Evolutionary conservation across 2,329 filamentous ascomycete species (phyloP).

Genomic region (Pseudogymnoascus sp.): DNA sequence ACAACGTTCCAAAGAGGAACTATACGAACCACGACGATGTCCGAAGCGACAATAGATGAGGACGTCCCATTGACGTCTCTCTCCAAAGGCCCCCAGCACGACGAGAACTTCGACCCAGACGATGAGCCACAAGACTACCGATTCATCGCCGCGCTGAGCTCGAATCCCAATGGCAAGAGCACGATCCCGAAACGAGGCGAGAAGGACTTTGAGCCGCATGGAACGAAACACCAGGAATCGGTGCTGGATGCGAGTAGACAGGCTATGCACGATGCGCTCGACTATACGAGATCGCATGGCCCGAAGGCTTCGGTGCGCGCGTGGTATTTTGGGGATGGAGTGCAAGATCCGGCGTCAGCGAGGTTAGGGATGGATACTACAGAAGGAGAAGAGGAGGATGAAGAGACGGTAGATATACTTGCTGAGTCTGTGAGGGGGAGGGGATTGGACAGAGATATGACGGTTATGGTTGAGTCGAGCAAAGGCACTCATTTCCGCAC

Average conservation of each 20-base stretch:
- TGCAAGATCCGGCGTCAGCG: slow-evolving; percentile 10
- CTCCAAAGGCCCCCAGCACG: slow-evolving; percentile 14
- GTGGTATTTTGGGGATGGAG: slow-evolving; percentile 62
- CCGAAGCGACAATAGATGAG: slow-evolving; percentile 21
- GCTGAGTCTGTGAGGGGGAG: slow-evolving; percentile 47
- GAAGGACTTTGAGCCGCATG: slow-evolving; percentile 95
- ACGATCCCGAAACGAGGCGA: slow-evolving; percentile 82
- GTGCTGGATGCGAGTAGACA: slow-evolving; percentile 72
- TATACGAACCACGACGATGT: slow-evolving; percentile 6
- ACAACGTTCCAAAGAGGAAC: not conserved
- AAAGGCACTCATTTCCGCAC: slow-evolving; percentile 65
- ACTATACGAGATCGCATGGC: slow-evolving; percentile 67
- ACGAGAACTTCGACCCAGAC: slow-evolving; percentile 54
- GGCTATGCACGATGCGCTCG: slow-evolving; percentile 83
- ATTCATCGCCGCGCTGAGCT: slow-evolving; percentile 51
- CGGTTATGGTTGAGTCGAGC: slow-evolving; percentile 64
- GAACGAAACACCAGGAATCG: slow-evolving; percentile 70
- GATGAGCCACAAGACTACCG: slow-evolving; percentile 86
- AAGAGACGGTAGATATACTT: slow-evolving; percentile 18
- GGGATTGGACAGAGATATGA: slow-evolving; percentile 46
- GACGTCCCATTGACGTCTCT: slow-evolving; percentile 26
- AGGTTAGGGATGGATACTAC: slow-evolving; percentile 7
- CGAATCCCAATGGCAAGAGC: slow-evolving; percentile 43
- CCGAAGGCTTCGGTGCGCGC: slow-evolving; percentile 59
- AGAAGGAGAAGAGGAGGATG: slow-evolving; percentile 15